A percentile compares a stretch with the other conserved stretches of the same genome.
phyloP scores from a whole-genome alignment of 2,329 filamentous ascomycete species.

The Cladosporium sp. region DNA sequence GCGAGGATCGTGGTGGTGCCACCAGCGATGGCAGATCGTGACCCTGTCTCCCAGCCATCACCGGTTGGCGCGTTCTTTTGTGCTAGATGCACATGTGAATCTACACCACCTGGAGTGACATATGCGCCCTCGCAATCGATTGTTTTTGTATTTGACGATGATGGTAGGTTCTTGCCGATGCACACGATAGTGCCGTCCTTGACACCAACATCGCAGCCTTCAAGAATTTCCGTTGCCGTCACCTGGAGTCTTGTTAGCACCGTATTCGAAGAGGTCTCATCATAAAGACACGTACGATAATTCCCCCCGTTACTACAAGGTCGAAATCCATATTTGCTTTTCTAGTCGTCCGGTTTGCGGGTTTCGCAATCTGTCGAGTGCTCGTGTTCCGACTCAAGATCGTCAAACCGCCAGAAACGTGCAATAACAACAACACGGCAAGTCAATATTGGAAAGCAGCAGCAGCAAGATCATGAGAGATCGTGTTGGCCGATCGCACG shows the following conservation, averaged over 20 bases:
- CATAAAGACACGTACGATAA: slow-evolving; percentile 32
- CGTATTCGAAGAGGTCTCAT: background rate
- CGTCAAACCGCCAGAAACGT: background rate
- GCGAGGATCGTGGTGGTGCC: slow-evolving; percentile 61
- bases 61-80: slow-evolving; percentile 47
- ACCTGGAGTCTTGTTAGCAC: slow-evolving; percentile 37
- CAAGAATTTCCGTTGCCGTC: slow-evolving; percentile 48
- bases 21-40: slow-evolving; percentile 57
- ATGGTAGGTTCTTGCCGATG: slow-evolving; percentile 43
- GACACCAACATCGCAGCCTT: slow-evolving; percentile 50
- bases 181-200: slow-evolving; percentile 48
- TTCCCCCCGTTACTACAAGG: slow-evolving; percentile 44
- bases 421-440: background rate
- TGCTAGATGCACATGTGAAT: slow-evolving; percentile 52
- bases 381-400: background rate
- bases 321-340: slow-evolving; percentile 37
- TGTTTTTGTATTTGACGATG: slow-evolving; percentile 36
- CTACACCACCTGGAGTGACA: slow-evolving; percentile 51
- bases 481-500: background rate
- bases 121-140: slow-evolving; percentile 50
- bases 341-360: background rate
- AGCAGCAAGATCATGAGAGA: background rate
- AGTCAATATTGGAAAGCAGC: background rate
- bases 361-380: background rate
- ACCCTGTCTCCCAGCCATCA: slow-evolving; percentile 51